These are phyloP conservation scores for Clausena lansium DNA, from an alignment of 345 rosid species.

Conservation along the genomic window DNA sequence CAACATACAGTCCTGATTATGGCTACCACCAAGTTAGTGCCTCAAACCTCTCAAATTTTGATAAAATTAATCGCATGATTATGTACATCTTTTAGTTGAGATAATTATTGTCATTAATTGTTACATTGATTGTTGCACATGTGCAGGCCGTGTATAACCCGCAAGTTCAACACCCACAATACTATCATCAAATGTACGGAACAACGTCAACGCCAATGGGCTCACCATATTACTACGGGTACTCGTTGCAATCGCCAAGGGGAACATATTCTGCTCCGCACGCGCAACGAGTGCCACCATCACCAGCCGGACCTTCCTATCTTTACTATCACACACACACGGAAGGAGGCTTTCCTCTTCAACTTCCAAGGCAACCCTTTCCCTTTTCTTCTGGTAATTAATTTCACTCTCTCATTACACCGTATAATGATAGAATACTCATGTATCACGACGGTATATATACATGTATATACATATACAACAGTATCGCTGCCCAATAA, in stretches of 20 bases:
- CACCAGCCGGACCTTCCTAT: slow-evolving; percentile 43
- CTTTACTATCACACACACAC: slow-evolving; percentile 50
- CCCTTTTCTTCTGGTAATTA: slow-evolving; percentile 59
- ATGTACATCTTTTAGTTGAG: neutral
- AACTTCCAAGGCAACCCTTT: slow-evolving; percentile 34
- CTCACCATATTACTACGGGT: slow-evolving; percentile 62
- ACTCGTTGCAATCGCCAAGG: slow-evolving; percentile 59
- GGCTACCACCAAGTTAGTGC: slow-evolving; percentile 72
- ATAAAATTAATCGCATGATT: neutral
- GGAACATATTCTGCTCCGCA: slow-evolving; percentile 38
- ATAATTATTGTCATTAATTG: slow-evolving; percentile 1
- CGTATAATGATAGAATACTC: no score
- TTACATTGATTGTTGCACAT: neutral
- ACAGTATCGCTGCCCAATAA: no score
- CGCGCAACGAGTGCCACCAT: slow-evolving; percentile 15
- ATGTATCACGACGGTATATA: neutral
- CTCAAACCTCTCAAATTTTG: slow-evolving; percentile 1
- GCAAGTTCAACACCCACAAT: slow-evolving; percentile 63
- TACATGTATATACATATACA: neutral
- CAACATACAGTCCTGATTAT: slow-evolving; percentile 64
- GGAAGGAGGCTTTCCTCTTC: slow-evolving; percentile 46
- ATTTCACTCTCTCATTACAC: neutral
- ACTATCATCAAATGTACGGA: slow-evolving; percentile 66
- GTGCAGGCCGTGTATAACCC: slow-evolving; percentile 65
- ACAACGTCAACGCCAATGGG: slow-evolving; percentile 39